These are phyloP conservation scores for Crithidia bombi DNA, from an alignment of 208 protist genomes.

Conservation along the genomic window DNA sequence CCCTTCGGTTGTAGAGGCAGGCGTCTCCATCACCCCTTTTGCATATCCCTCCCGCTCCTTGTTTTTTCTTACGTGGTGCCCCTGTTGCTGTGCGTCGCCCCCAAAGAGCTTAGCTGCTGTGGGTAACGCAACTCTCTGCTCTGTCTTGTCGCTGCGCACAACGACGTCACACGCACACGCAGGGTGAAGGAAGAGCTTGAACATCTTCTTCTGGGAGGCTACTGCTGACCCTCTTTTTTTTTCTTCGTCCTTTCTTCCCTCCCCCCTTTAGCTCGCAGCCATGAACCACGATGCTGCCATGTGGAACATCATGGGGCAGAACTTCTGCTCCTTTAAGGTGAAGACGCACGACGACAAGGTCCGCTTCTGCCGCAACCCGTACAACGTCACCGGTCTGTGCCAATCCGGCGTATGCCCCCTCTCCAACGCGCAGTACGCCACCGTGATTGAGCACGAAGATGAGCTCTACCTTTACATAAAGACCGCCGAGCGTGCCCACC, in stretches of 20 bases:
- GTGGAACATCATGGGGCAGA: slow-evolving; percentile 94
- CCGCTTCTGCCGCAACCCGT: slow-evolving; percentile 98
- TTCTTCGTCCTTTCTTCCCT: not conserved
- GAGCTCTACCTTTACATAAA: slow-evolving; percentile 98
- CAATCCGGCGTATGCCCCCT: slow-evolving; percentile 97
- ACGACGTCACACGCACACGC: too few species aligned
- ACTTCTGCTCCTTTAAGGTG: slow-evolving; percentile 94
- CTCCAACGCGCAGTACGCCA: slow-evolving; percentile 98
- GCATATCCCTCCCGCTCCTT: too few species aligned
- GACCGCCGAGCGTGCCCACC: slow-evolving; percentile 98
- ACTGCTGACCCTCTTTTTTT: slow-evolving; percentile 9
- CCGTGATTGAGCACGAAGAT: slow-evolving; percentile 97
- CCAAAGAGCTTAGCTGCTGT: too few species aligned
- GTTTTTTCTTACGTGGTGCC: too few species aligned
- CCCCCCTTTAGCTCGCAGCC: slow-evolving; percentile 19
- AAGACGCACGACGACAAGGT: slow-evolving; percentile 93
- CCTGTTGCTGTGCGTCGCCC: too few species aligned
- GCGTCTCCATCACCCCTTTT: too few species aligned
- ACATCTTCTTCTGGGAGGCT: too few species aligned
- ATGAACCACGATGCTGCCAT: slow-evolving; percentile 95
- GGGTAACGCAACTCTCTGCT: too few species aligned
- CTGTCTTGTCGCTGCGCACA: too few species aligned
- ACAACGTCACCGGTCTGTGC: slow-evolving; percentile 99
- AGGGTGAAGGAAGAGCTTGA: too few species aligned
- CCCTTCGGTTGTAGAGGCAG: too few species aligned